Conservation (phyloP, 192 early-diverging fungal genomes). For the Backusella macrospora region DNA sequence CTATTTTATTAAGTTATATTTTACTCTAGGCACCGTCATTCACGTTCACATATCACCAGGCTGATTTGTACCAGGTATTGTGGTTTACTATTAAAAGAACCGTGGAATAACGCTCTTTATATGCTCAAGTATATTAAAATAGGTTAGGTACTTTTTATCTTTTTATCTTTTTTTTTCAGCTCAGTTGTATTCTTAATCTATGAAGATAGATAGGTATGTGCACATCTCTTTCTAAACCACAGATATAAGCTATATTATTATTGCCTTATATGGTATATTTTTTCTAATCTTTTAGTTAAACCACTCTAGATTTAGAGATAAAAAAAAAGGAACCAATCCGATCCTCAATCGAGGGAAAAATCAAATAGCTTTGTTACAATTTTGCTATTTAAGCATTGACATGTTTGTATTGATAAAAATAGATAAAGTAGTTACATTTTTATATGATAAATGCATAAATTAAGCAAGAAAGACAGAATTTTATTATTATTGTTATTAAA, state of each 20-base stretch:
- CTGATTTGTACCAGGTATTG: conserved; percentile 12
- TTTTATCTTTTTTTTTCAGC: background rate
- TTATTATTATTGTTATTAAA: background rate
- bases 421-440: background rate
- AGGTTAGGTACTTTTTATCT: background rate
- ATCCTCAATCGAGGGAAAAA: background rate
- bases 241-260: background rate
- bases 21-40: background rate
- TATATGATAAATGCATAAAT: background rate
- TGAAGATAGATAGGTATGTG: background rate
- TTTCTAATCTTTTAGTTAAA: background rate
- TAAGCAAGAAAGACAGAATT: background rate
- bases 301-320: background rate
- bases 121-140: background rate
- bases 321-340: conserved; percentile 4
- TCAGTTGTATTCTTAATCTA: background rate
- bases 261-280: background rate
- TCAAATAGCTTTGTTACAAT: background rate
- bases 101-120: background rate
- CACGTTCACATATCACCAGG: background rate
- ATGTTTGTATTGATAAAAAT: background rate
- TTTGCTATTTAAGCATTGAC: background rate
- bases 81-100: background rate
- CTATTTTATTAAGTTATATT: too few species aligned
- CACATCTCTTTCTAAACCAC: background rate